phyloP scores from a whole-genome alignment of 768 basidiomycete species.

The Leccinum pellstonianum region DNA sequence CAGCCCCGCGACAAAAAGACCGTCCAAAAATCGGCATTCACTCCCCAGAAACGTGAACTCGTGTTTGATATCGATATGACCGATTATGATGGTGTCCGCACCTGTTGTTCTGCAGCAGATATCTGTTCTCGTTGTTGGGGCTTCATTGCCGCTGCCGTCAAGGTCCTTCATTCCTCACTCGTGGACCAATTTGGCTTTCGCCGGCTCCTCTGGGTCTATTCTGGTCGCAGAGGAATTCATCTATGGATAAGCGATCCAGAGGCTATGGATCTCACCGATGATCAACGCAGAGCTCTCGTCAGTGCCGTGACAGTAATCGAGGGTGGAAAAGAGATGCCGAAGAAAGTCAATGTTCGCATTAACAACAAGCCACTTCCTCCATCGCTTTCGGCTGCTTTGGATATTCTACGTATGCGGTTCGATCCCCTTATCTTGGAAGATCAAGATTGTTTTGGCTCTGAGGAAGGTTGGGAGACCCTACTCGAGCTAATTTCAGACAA shows the following conservation, averaged over 20 bases:
- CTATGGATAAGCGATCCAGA: slow-evolving; percentile 92
- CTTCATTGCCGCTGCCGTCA: slow-evolving; percentile 91
- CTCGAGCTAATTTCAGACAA: slow-evolving; percentile 73
- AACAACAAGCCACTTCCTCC: slow-evolving; percentile 60
- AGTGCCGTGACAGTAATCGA: slow-evolving; percentile 82
- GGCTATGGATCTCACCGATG: slow-evolving; percentile 89
- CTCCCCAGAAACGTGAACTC: slow-evolving; percentile 82
- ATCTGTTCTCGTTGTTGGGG: slow-evolving; percentile 95
- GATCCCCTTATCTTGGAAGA: slow-evolving; percentile 67
- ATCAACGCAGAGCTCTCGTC: slow-evolving; percentile 85
- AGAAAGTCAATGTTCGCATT: slow-evolving; percentile 73
- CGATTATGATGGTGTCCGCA: slow-evolving; percentile 93
- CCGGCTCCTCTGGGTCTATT: slow-evolving; percentile 96
- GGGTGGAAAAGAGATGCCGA: slow-evolving; percentile 76
- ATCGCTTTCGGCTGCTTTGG: slow-evolving; percentile 55
- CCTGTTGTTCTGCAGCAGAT: slow-evolving; percentile 87
- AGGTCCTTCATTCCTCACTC: slow-evolving; percentile 75
- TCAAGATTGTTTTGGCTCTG: slow-evolving; percentile 76
- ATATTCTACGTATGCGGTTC: slow-evolving; percentile 58
- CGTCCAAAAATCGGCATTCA: slow-evolving; percentile 63
- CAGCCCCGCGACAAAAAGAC: slow-evolving; percentile 91
- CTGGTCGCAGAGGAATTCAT: slow-evolving; percentile 97
- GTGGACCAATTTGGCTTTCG: slow-evolving; percentile 89
- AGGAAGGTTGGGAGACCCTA: slow-evolving; percentile 72
- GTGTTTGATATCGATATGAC: slow-evolving; percentile 99